Percentiles rank a stretch among this genome's conserved stretches.
Evolutionary conservation across 108 stramenopile species (phyloP).

Genomic region (Stephanodiscus triporus): DNA sequence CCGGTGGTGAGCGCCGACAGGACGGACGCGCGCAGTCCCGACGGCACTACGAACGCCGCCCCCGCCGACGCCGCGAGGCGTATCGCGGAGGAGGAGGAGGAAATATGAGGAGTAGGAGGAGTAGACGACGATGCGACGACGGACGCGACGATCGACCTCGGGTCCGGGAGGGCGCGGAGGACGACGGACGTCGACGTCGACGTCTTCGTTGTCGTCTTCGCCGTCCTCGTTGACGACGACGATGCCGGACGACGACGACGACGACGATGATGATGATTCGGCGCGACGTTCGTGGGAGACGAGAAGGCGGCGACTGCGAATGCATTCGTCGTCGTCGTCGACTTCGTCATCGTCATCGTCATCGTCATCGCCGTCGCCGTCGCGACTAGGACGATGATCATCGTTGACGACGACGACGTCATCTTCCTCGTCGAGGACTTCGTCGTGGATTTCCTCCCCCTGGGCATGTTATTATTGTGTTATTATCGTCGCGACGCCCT

Average conservation of each 20-base stretch:
- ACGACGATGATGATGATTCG: not conserved
- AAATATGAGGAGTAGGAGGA: no score
- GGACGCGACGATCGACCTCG: no score
- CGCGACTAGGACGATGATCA: not conserved
- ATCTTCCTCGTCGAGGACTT: not conserved
- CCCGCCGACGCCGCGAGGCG: no score
- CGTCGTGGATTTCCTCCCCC: no score
- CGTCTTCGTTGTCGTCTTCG: not conserved
- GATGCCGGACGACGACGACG: not conserved
- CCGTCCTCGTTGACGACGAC: not conserved
- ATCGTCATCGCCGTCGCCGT: not conserved
- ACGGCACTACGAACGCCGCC: no score
- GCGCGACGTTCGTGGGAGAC: not conserved
- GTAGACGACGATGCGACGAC: no score
- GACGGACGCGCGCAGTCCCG: no score
- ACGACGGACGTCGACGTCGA: no score
- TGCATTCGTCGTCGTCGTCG: not conserved
- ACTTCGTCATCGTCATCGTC: not conserved
- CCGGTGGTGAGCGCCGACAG: constrained; percentile 63
- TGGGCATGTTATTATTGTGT: no score
- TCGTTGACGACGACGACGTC: not conserved
- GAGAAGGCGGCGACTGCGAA: not conserved
- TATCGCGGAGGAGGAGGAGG: no score
- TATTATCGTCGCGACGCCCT: no score
- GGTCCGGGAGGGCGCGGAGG: not conserved